Evolutionary conservation across 208 protist species (phyloP), one percentile per base, ranked within the genome.

Genomic region (Trypanosoma conorhini): DNA sequence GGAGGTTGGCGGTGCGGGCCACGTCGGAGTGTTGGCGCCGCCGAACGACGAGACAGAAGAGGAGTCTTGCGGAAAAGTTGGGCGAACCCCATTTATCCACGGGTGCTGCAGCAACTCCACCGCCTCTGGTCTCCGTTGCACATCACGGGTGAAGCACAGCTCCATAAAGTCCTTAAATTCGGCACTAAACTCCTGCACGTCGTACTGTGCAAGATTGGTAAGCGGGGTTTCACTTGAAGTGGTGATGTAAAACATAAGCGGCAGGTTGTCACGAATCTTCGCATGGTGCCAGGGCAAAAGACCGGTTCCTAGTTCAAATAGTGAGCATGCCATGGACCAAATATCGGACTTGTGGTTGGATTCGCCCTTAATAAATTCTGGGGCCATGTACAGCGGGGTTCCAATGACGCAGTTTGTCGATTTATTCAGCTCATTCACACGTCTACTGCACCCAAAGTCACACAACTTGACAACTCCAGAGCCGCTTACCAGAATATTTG

Each of bases 391-490:
- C 15, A 91, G 82, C 22, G 92, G 92, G 3, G 92, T 97, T 15
- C 92, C 92, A 62, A 97, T 89, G 59, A 97, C 89, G 72, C 85
- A 94, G 62, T 79, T 92, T 42, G 86, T 71, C 19, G 89, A 82
- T 66, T 90, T 93, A 74, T 77, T 92, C 31, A 94, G 78, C 70
- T 97, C 89, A 48, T 82, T 84, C 13, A 97, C 77, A n/a, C 89
- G 86, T 72, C 95, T 97, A 69, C 87, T 91, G 67, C 89, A 95
- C 26, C 93, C 93, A 78, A 97, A 97, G 66, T 97, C 93, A 66
- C 91, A 93, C 51, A 97, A 70, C 72, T 97, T 97, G 17, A 97
- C 90, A 59, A 89, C 79, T 19, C 91, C 93, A 52, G 78, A 63
- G 62, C 92, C 81, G 57, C 83, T 91, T 9, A 97, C 85, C 15